These are phyloP conservation scores for Xylaria castorea DNA, from an alignment of 495 filamentous ascomycete genomes.

Conservation along the genomic window DNA sequence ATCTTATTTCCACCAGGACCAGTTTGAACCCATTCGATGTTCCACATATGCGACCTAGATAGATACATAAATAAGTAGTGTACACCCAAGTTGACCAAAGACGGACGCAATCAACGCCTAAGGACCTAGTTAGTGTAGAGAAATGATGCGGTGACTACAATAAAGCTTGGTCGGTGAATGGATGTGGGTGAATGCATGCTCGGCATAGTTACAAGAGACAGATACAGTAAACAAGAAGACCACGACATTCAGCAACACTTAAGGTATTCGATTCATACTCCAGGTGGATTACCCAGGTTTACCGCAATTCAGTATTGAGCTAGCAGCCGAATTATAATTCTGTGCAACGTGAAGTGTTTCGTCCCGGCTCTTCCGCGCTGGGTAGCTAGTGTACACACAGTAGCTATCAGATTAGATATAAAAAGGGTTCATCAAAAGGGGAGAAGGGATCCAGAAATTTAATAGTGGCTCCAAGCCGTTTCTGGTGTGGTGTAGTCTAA, in stretches of 20 bases:
- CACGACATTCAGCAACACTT: neutral
- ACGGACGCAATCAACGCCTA: neutral
- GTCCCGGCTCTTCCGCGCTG: constrained; percentile 9
- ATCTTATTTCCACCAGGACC: constrained; percentile 7
- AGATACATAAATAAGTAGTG: neutral
- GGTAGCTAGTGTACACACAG: neutral
- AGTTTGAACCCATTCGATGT: neutral
- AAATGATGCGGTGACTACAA: neutral
- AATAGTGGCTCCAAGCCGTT: neutral
- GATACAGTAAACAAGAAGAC: neutral
- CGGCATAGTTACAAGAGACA: neutral
- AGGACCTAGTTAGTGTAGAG: neutral
- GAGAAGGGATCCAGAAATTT: constrained; percentile 9
- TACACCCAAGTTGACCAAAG: neutral
- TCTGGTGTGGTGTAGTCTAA: neutral
- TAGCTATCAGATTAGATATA: neutral
- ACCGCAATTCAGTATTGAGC: too few species aligned
- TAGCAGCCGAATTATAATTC: neutral
- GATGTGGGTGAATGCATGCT: neutral
- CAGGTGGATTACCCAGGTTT: too few species aligned
- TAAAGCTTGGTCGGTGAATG: neutral
- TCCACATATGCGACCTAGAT: neutral
- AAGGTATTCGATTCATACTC: too few species aligned
- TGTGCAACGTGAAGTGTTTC: neutral
- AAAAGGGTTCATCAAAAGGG: neutral